Percentiles rank a stretch among this genome's conserved stretches.
Evolutionary conservation across 306 rosid species (phyloP).

Genomic region (Castanea mollissima): DNA sequence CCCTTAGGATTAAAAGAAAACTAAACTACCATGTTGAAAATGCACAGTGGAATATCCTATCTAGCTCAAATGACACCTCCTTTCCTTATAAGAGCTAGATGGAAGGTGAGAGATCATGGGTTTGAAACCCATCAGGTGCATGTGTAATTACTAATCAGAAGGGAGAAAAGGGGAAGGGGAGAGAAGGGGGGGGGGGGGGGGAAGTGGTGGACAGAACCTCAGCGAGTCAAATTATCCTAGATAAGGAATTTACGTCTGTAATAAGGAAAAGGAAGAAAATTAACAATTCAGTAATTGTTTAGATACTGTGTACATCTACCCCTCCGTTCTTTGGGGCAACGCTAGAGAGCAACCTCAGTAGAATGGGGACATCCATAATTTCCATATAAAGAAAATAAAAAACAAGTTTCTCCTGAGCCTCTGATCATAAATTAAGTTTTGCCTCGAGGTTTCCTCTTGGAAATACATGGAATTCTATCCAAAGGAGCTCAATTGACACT

Average conservation of each 20-base stretch:
- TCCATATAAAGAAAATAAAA: not conserved
- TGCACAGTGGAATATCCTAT: no score
- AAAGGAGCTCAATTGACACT: not conserved
- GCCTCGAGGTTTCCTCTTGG: not conserved
- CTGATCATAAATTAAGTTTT: not conserved
- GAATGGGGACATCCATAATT: not conserved
- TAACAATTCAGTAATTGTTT: not conserved
- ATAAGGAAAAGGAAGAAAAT: not conserved
- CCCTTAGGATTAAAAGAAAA: no score
- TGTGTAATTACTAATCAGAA: no score
- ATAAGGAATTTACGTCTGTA: not conserved
- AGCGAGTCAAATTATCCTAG: constrained; percentile 4
- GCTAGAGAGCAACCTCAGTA: not conserved
- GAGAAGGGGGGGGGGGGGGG: not conserved
- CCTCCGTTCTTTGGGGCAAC: not conserved
- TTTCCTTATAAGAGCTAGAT: no score
- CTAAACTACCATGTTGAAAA: no score
- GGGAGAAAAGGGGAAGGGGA: no score
- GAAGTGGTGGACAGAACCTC: not conserved
- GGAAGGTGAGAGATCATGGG: no score
- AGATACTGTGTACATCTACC: not conserved
- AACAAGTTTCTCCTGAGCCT: not conserved
- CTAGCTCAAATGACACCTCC: no score
- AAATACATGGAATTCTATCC: not conserved
- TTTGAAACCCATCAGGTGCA: no score